These are phyloP conservation scores for Linderina pennispora DNA, from an alignment of 192 early-diverging fungal species.

Conservation along the genomic window DNA sequence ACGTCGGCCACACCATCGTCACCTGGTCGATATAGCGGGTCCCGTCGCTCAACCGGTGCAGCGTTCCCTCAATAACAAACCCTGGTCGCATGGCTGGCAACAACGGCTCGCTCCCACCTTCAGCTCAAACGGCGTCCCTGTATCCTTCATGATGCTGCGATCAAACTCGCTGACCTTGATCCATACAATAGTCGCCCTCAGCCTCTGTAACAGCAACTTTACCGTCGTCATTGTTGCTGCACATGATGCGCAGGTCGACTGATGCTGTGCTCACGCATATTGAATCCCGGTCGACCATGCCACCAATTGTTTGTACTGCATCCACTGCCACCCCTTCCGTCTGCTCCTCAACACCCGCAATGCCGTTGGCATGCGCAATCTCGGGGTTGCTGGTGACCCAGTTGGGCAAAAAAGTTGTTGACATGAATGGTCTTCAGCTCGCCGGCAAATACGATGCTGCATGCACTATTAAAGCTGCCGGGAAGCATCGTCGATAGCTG, in stretches of 20 bases:
- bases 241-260: conserved; percentile 17
- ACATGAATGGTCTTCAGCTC: no score
- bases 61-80: conserved; percentile 33
- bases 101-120: conserved; percentile 15
- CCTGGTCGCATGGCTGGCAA: conserved; percentile 10
- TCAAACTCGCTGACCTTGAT: conserved; percentile 12
- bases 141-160: conserved; percentile 7
- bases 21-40: conserved; percentile 32
- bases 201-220: no score
- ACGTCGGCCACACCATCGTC: conserved; percentile 46
- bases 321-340: conserved; percentile 5
- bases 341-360: background rate
- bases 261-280: conserved; percentile 13
- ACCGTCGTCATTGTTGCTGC: no score
- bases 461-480: conserved; percentile 27
- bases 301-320: conserved; percentile 7
- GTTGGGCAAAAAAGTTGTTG: conserved; percentile 27
- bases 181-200: no score
- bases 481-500: conserved; percentile 15
- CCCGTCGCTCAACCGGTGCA: conserved; percentile 30
- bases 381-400: conserved; percentile 20
- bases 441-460: conserved; percentile 37
- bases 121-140: conserved; percentile 13
- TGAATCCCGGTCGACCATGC: conserved; percentile 8
- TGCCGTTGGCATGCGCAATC: background rate